Evolutionary conservation across 768 basidiomycete genomes (phyloP), one percentile per base, ranked within the genome.

Genomic region (Leccinum longicurvipes): DNA sequence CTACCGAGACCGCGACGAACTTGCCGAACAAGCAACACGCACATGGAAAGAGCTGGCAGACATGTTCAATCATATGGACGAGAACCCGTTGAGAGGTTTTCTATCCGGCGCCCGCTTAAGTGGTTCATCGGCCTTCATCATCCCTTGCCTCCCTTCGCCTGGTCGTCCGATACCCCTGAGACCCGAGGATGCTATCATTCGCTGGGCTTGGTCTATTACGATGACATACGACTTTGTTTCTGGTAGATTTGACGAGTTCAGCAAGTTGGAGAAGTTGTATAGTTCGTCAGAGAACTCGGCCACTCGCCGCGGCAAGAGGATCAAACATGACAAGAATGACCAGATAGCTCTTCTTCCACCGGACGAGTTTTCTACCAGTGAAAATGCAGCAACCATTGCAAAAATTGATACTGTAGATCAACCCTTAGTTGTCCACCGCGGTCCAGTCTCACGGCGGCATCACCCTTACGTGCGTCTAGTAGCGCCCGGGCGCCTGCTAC

Each of bases 71-170:
- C 19, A 56, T 27, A 52, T 59, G 27, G 50, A 61, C 10, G 29
- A 54, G 3, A 25, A 60, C 31, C 50, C 45, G n/a, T 19, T 49
- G 15, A 19, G 14, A 11, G 27, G 42, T n/a, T 10, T 0, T 1
- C 44, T 54, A 25, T 27, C 17, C 3, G 39, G 53, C 23, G 61
- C 58, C 27, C 57, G 63, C 19, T 50, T 45, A 14, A 17, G 15
- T 9, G 3, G 11, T 3, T 58, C 65, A 24, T 39, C 0, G 6
- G 41, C 66, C 15, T 48, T 57, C 12, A 58, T 71, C 41, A 62
- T 71, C 24, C 71, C 71, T 36, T 63, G 67, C 3, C 50, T 72
- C 17, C 61, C 64, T 45, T 63, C 67, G 9, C 70, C 63, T 3
- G 42, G 53, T 47, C 62, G 60, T 17, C 62, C 61, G 3, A 39